Evolutionary conservation across 1,139 yeast species (phyloP).

Genomic region (Suhomyces maxii): DNA sequence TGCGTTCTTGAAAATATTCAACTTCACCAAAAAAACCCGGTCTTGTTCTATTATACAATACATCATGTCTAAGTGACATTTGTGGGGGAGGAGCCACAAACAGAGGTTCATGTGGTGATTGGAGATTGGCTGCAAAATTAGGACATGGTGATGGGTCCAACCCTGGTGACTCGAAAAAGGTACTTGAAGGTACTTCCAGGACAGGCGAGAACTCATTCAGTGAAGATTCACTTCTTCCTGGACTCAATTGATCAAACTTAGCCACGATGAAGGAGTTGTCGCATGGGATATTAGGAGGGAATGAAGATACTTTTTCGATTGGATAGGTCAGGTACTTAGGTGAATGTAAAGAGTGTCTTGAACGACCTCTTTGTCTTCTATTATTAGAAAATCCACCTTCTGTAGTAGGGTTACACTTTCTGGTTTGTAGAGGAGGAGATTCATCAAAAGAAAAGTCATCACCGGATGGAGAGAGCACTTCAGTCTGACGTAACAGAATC

Average conservation of each 20-base stretch:
- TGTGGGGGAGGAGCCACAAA: neutral
- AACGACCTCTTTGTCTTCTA: too few relatives aligned
- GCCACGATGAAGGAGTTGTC: too few relatives aligned
- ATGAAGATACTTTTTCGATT: too few relatives aligned
- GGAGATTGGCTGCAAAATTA: conserved; percentile 4
- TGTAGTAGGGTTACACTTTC: neutral
- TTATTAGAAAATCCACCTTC: too few relatives aligned
- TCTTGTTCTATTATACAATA: conserved; percentile 1
- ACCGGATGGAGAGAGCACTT: neutral
- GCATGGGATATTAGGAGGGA: too few relatives aligned
- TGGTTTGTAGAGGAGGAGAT: neutral
- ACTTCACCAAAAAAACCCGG: conserved; percentile 4
- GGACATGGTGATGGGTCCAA: conserved; percentile 5
- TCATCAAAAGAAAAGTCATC: neutral
- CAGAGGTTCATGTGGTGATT: conserved; percentile 14
- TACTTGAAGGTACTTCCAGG: neutral
- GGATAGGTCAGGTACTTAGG: too few relatives aligned
- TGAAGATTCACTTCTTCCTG: too few relatives aligned
- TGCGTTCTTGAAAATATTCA: conserved; percentile 37
- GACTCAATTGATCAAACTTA: too few relatives aligned
- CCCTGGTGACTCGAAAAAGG: neutral
- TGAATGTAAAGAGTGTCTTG: too few relatives aligned
- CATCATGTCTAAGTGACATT: conserved; percentile 3
- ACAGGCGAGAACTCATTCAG: neutral
- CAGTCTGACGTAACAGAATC: neutral